These are phyloP conservation scores for Logfia minima DNA, from an alignment of 129 eudicot species.

Conservation along the genomic window DNA sequence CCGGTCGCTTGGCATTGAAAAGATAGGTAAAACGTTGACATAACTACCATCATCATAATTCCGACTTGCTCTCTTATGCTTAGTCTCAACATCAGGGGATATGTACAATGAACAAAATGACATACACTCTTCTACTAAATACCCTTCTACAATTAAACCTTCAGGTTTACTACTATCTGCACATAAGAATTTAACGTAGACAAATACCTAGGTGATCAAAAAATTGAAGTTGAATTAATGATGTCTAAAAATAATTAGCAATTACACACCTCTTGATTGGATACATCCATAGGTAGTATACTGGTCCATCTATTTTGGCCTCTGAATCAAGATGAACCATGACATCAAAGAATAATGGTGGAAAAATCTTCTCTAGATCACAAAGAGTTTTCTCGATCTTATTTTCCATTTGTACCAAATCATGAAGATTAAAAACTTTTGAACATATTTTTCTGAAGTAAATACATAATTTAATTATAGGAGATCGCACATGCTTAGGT, in stretches of 20 bases:
- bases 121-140: too few species aligned
- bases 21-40: not conserved
- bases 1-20: not conserved
- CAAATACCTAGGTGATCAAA: not conserved
- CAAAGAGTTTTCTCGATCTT: too few species aligned
- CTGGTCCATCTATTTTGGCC: too few species aligned
- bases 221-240: not conserved
- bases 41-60: not conserved
- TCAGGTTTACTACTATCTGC: slow-evolving; percentile 1
- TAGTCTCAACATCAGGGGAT: not conserved
- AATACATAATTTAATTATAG: slow-evolving; percentile 4
- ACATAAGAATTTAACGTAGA: slow-evolving; percentile 20
- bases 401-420: too few species aligned
- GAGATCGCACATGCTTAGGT: not conserved
- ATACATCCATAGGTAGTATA: too few species aligned
- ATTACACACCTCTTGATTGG: too few species aligned
- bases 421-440: too few species aligned
- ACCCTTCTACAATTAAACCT: too few species aligned
- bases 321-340: too few species aligned
- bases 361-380: too few species aligned
- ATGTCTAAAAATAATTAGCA: slow-evolving; percentile 14
- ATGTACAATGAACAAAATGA: not conserved
- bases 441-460: not conserved
- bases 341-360: too few species aligned
- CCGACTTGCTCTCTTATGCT: not conserved